phyloP scores from a whole-genome alignment of 2,329 filamentous ascomycete species.

The Pyrenophora tritici-repentis region DNA sequence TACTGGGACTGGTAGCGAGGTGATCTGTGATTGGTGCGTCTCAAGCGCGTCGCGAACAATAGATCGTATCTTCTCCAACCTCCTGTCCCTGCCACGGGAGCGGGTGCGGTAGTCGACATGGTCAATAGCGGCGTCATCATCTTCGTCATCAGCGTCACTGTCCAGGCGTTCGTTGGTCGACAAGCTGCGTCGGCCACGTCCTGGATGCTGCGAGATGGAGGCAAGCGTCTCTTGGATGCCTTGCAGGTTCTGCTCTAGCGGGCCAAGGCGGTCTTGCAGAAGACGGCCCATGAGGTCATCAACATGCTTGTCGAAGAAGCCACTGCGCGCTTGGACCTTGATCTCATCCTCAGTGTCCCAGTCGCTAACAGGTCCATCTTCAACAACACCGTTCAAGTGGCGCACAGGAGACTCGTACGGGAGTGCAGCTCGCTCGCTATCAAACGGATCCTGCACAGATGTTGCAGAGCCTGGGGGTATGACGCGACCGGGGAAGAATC shows the following conservation, averaged over 20 bases:
- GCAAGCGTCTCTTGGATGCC: conserved; percentile 74
- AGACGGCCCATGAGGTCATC: conserved; percentile 82
- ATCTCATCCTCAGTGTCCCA: conserved; percentile 59
- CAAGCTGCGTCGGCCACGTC: conserved; percentile 65
- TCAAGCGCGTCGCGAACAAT: conserved; percentile 67
- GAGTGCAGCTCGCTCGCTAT: conserved; percentile 64
- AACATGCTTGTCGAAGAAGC: conserved; percentile 90
- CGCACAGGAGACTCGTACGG: conserved; percentile 63
- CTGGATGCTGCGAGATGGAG: conserved; percentile 57
- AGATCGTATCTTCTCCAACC: conserved; percentile 74
- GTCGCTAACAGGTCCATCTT: conserved; percentile 75
- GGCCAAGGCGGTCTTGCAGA: conserved; percentile 75
- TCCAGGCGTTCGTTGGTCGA: conserved; percentile 71
- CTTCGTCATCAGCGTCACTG: conserved; percentile 94
- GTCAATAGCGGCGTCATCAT: conserved; percentile 67
- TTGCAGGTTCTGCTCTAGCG: conserved; percentile 78
- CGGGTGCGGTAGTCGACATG: conserved; percentile 64
- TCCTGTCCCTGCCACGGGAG: conserved; percentile 79
- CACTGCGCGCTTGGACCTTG: conserved; percentile 78
- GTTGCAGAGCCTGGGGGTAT: conserved; percentile 41
- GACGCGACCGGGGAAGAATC: conserved; percentile 32
- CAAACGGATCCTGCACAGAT: conserved; percentile 60
- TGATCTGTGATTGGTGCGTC: conserved; percentile 48
- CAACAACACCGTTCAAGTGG: conserved; percentile 66
- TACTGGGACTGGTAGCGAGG: conserved; percentile 32